A percentile compares a stretch with the other conserved stretches of the same genome.
These are phyloP conservation scores for Trichoderma guizhouense DNA, from an alignment of 2,329 filamentous ascomycete species.

Conservation along the genomic window DNA sequence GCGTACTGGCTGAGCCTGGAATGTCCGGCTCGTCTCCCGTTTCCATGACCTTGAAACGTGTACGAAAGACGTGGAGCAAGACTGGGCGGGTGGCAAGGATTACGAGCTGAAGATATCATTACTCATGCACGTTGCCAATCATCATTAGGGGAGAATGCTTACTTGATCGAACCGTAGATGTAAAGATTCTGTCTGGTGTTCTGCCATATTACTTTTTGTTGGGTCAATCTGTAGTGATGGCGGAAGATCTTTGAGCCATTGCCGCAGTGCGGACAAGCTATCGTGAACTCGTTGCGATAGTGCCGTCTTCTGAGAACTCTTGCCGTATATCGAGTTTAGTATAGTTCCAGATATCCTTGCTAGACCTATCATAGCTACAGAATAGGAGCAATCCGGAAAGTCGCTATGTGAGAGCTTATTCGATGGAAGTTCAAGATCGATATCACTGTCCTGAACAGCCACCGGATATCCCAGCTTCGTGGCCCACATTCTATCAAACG, in stretches of 20 bases:
- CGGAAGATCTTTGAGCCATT: neutral
- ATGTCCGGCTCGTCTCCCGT: neutral
- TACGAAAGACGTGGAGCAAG: neutral
- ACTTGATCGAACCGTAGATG: neutral
- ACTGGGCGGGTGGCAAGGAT: neutral
- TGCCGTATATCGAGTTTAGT: neutral
- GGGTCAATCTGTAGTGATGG: neutral
- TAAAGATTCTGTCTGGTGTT: neutral
- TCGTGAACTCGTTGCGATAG: neutral
- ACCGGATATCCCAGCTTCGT: neutral
- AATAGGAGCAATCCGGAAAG: neutral
- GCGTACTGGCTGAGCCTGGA: neutral
- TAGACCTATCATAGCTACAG: neutral
- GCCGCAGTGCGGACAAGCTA: neutral
- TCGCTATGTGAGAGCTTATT: neutral
- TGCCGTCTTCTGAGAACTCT: neutral
- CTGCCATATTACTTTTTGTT: neutral
- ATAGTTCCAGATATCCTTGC: neutral
- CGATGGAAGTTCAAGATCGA: neutral
- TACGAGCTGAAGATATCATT: neutral
- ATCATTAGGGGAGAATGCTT: neutral
- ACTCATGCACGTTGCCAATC: neutral
- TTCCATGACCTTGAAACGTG: neutral
- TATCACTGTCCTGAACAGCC: neutral
- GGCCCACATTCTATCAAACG: neutral